Evolutionary conservation across 2,329 filamentous ascomycete species (phyloP), one percentile per base, ranked within the genome.

Genomic region (Calonectria naviculata): DNA sequence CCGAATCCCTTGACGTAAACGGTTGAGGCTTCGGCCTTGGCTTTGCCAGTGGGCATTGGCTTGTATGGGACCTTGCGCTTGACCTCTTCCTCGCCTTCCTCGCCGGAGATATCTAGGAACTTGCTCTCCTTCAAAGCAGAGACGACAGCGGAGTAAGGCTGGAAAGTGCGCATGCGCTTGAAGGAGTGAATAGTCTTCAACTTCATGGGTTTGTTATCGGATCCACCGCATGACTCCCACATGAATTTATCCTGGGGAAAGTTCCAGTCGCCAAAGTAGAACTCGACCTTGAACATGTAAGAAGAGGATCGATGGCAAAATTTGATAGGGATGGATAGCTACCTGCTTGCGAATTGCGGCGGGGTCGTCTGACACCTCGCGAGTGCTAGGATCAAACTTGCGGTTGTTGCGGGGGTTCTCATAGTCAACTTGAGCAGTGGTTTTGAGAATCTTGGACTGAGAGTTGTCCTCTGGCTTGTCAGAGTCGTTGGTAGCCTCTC

Each of bases 1-100:
- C 95, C 95, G 79, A 99, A 99, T 61, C 95, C 96, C 88, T 98
- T 99, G 78, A 90, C 95, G 83, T 99, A 99, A 80, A 97, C 90
- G 78, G 92, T 96, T 70, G 92, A 89, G 70, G 90, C 88, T 83
- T 95, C 92, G 68, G 90, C 87, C 83, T 91, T 90, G 81, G 91
- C 88, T 78, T 91, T 90, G 75, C 89, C 84, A 73, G 90, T 89
- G 71, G 87, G 86, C 71, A 85, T 81, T 65, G 90, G 88, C 79
- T 90, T 88, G 79, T 88, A 92, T 64, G 96, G 88, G 26, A 89
- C 86, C 88, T 95, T 97, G 86, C 96, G 95, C 81, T 92, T 92
- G 79, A 96, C 83, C 47, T 84, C 87, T 89, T 97, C 91, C 74
- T 91, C 84, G 71, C 92, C 92, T 75, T 95, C 90, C 76, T 93